These are phyloP conservation scores for Hypoxylon sp. DNA, from an alignment of 2,329 filamentous ascomycete species.

Conservation along the genomic window DNA sequence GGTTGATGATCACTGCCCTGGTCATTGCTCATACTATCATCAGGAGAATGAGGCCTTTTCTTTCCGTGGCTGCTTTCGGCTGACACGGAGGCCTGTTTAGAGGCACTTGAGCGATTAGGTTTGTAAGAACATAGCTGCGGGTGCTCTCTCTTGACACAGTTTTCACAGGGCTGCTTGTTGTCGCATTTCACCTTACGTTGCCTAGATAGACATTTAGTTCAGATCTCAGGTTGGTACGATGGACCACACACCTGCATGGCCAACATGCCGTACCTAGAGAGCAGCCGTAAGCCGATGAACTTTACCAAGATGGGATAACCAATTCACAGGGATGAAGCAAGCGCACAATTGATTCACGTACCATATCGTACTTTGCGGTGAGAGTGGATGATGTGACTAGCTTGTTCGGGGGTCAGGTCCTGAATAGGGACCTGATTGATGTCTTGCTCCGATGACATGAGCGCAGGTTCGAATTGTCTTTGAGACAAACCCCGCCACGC, in stretches of 20 bases:
- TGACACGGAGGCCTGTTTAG: slow-evolving; percentile 55
- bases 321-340: slow-evolving; percentile 9
- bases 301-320: not conserved
- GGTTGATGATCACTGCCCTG: slow-evolving; percentile 56
- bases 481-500: slow-evolving; percentile 36
- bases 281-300: slow-evolving; percentile 41
- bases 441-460: slow-evolving; percentile 54
- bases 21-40: slow-evolving; percentile 56
- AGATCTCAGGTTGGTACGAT: slow-evolving; percentile 7
- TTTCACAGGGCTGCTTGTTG: slow-evolving; percentile 77
- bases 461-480: slow-evolving; percentile 30
- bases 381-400: slow-evolving; percentile 77
- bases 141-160: slow-evolving; percentile 77
- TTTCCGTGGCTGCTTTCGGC: slow-evolving; percentile 51
- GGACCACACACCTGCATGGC: slow-evolving; percentile 64
- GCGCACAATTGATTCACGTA: slow-evolving; percentile 57
- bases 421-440: slow-evolving; percentile 63
- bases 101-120: slow-evolving; percentile 66
- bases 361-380: slow-evolving; percentile 78
- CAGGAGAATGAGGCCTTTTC: slow-evolving; percentile 63
- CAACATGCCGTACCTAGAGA: slow-evolving; percentile 72
- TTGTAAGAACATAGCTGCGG: slow-evolving; percentile 77
- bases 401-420: slow-evolving; percentile 75
- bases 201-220: slow-evolving; percentile 52
- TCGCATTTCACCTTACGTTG: slow-evolving; percentile 79